Evolutionary conservation across 768 basidiomycete genomes (phyloP).

Genomic region (Kwoniella sp.): DNA sequence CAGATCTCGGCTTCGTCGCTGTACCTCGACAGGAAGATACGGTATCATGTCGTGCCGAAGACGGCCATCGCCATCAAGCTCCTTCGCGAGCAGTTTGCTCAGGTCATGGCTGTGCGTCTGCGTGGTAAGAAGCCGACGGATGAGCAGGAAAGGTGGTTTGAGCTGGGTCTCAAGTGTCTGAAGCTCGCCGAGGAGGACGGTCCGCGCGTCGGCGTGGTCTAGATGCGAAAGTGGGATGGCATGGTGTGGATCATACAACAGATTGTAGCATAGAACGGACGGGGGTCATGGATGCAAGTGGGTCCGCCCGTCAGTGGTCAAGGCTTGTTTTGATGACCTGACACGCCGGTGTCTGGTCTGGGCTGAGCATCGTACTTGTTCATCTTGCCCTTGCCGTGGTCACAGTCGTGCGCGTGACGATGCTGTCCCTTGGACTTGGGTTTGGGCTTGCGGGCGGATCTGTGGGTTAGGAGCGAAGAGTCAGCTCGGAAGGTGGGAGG

Average conservation of each 20-base stretch:
- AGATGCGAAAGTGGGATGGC: too few relatives aligned
- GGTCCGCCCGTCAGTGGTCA: too few relatives aligned
- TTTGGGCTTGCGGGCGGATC: constrained; percentile 11
- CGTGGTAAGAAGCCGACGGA: constrained; percentile 60
- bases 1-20: constrained; percentile 70
- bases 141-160: constrained; percentile 67
- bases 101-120: constrained; percentile 61
- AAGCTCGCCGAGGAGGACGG: constrained; percentile 15
- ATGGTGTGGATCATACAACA: too few relatives aligned
- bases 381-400: background rate
- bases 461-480: background rate
- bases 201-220: constrained; percentile 16
- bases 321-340: background rate
- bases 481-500: too few relatives aligned
- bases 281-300: too few relatives aligned
- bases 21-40: constrained; percentile 79
- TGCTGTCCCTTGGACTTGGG: constrained; percentile 3
- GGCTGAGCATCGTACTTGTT: constrained; percentile 19
- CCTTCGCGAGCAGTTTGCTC: constrained; percentile 63
- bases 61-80: constrained; percentile 73
- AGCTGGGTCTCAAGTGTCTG: constrained; percentile 58
- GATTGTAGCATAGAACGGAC: too few relatives aligned
- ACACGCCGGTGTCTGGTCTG: background rate
- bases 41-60: constrained; percentile 66
- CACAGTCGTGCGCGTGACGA: constrained; percentile 12